Percentiles rank a stretch among this genome's conserved stretches.
phyloP scores from a whole-genome alignment of 805 yeast species.

The Candida palmyrensis region DNA sequence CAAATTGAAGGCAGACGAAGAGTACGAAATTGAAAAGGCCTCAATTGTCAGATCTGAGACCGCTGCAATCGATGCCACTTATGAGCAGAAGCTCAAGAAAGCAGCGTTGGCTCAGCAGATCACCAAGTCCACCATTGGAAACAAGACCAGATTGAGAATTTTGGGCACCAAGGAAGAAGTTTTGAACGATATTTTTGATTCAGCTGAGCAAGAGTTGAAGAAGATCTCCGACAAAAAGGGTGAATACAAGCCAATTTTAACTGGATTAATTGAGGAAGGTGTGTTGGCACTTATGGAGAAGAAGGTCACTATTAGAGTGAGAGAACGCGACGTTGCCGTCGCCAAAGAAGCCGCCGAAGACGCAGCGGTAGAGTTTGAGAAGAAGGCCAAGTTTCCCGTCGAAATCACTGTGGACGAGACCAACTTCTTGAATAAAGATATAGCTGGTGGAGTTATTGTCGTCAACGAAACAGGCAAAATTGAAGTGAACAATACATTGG shows the following conservation, averaged over 20 bases:
- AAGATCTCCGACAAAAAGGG: slow-evolving; percentile 48
- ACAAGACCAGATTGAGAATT: slow-evolving; percentile 90
- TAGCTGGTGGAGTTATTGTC: slow-evolving; percentile 83
- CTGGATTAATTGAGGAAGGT: slow-evolving; percentile 75
- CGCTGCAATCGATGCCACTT: slow-evolving; percentile 76
- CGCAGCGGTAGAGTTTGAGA: slow-evolving; percentile 61
- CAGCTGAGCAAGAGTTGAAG: slow-evolving; percentile 60
- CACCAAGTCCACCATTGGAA: slow-evolving; percentile 89
- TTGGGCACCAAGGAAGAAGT: slow-evolving; percentile 78
- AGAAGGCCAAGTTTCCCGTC: slow-evolving; percentile 54
- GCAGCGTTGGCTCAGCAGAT: slow-evolving; percentile 92
- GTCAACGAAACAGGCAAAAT: slow-evolving; percentile 73
- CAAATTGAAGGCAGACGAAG: slow-evolving; percentile 94
- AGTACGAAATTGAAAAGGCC: slow-evolving; percentile 96
- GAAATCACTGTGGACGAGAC: slow-evolving; percentile 52
- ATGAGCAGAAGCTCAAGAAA: slow-evolving; percentile 82
- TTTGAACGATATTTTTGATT: slow-evolving; percentile 66
- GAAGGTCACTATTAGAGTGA: slow-evolving; percentile 57
- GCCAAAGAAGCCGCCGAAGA: slow-evolving; percentile 58
- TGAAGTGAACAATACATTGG: slow-evolving; percentile 87
- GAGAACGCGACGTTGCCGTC: slow-evolving; percentile 56
- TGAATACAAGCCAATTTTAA: slow-evolving; percentile 64
- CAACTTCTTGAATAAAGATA: slow-evolving; percentile 52
- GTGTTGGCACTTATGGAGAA: slow-evolving; percentile 70
- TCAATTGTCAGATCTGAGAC: slow-evolving; percentile 90